A percentile compares a stretch with the other conserved stretches of the same genome.
Evolutionary conservation across 805 yeast species (phyloP).

Genomic region (Candida pini): DNA sequence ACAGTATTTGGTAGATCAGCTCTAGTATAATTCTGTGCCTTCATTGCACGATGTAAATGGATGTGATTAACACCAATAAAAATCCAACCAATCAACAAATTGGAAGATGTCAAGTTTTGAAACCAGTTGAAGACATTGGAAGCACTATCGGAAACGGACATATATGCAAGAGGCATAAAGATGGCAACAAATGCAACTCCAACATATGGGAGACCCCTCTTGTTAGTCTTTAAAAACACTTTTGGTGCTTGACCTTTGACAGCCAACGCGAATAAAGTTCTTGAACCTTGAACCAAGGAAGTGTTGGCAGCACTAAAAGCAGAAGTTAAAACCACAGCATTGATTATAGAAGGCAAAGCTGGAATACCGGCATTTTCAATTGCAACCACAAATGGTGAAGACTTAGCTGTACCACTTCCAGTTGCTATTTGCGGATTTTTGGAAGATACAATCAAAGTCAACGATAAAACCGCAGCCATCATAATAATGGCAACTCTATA

Average conservation of each 20-base stretch:
- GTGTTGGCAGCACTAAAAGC: slow-evolving; percentile 22
- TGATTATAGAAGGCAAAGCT: slow-evolving; percentile 32
- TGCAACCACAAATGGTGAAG: slow-evolving; percentile 38
- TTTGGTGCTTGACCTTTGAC: slow-evolving; percentile 1
- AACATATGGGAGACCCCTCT: slow-evolving; percentile 52
- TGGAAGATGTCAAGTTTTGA: slow-evolving; percentile 57
- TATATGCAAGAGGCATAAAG: slow-evolving; percentile 43
- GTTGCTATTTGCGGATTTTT: background rate
- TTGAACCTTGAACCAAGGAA: background rate
- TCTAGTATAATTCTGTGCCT: slow-evolving; percentile 33
- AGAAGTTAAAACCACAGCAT: slow-evolving; percentile 34
- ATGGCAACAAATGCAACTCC: slow-evolving; percentile 36
- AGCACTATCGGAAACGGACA: slow-evolving; percentile 49
- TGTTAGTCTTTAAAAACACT: slow-evolving; percentile 20
- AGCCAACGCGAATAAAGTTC: slow-evolving; percentile 1
- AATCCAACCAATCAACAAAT: slow-evolving; percentile 65
- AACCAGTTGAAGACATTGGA: slow-evolving; percentile 58
- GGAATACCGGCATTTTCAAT: slow-evolving; percentile 29
- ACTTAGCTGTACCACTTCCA: slow-evolving; percentile 17
- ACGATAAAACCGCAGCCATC: slow-evolving; percentile 41
- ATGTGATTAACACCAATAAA: slow-evolving; percentile 43
- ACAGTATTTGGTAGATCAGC: slow-evolving; percentile 29
- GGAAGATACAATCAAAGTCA: slow-evolving; percentile 24
- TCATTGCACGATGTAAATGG: slow-evolving; percentile 28
- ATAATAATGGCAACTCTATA: slow-evolving; percentile 13